Evolutionary conservation across 2,329 filamentous ascomycete genomes (phyloP), one percentile per base, ranked within the genome.

Genomic region (Blumeria graminis): DNA sequence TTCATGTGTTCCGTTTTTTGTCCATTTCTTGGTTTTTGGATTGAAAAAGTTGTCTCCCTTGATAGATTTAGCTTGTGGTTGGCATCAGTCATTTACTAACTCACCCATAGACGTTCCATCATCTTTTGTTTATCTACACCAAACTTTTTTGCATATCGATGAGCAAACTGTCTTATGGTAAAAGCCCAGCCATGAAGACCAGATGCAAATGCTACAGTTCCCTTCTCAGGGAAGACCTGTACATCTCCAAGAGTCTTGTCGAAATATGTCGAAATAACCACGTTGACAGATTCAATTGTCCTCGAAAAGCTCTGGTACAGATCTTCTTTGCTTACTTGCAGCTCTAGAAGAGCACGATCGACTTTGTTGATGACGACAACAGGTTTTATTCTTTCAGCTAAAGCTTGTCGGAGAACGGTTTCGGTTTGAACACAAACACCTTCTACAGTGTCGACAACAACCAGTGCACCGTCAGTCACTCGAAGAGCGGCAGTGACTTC

Each of bases 351-450:
- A 75, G 92, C 89, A 76, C 92, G 90, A 72, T 98, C 92, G 74
- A 98, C 92, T 85, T 98, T 98, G 88, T 98, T 98, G 82, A 98
- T 95, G 75, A 95, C 85, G 71, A 95, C 81, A 69, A 98, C 90
- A 69, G 92, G 92, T 85, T 96, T 96, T 76, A 98, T 98, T 77
- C 92, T 90, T 83, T 98, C 92, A 81, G 87, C 86, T 67, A 98
- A 87, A 73, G 92, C 90, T 79, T 98, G 92, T 71, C 92, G 89
- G 65, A 98, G 81, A 69, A 98, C 92, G 70, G 92, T 98, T 84
- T 98, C 92, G 70, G 92, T 98, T 81, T 98, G 92, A 71, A 98
- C 92, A 75, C 92, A 98, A 68, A 98, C 93, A 88, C 92, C 92
- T 75, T 95, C 92, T 66, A 98, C 86, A 74, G 89, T 95, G 78